Percentiles rank a stretch among this genome's conserved stretches.
Evolutionary conservation across 139 green algal genomes (phyloP).

Genomic region (Haematococcus lacustris): DNA sequence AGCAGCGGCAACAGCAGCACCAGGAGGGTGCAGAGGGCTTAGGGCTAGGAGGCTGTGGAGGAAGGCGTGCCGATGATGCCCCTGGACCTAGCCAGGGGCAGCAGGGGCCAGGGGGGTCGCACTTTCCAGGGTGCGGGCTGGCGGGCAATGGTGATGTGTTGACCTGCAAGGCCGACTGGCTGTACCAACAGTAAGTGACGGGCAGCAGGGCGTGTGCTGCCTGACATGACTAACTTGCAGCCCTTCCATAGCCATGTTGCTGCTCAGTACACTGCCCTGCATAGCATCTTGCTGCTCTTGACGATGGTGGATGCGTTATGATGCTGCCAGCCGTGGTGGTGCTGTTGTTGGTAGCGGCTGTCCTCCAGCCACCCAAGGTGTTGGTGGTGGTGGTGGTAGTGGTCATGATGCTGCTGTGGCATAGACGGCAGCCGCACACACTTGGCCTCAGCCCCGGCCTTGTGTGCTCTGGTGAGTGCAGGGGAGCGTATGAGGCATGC

Average conservation of each 20-base stretch:
- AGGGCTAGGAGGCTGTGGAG: too few species aligned
- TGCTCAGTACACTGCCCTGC: too few species aligned
- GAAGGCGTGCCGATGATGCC: too few species aligned
- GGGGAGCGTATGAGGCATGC: background rate
- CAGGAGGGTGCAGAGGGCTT: too few species aligned
- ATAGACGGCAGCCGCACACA: background rate
- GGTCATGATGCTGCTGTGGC: background rate
- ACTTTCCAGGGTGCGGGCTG: constrained; percentile 54
- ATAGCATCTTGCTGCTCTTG: background rate
- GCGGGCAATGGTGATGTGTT: constrained; percentile 63
- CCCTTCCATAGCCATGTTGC: too few species aligned
- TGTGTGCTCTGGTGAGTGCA: background rate
- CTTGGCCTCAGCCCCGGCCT: background rate
- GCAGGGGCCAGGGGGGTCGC: background rate
- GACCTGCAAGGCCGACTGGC: constrained; percentile 59
- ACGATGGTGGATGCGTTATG: background rate
- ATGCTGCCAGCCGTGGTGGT: background rate
- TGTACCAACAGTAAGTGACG: constrained; percentile 23
- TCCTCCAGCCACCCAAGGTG: background rate
- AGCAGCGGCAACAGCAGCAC: constrained; percentile 9
- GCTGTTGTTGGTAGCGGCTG: too few species aligned
- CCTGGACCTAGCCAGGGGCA: too few species aligned
- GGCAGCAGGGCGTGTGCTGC: too few species aligned
- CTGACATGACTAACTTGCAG: too few species aligned
- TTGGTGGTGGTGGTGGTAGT: background rate